phyloP scores from a whole-genome alignment of 176 grass and related monocot species.

The Oryza meridionalis region DNA sequence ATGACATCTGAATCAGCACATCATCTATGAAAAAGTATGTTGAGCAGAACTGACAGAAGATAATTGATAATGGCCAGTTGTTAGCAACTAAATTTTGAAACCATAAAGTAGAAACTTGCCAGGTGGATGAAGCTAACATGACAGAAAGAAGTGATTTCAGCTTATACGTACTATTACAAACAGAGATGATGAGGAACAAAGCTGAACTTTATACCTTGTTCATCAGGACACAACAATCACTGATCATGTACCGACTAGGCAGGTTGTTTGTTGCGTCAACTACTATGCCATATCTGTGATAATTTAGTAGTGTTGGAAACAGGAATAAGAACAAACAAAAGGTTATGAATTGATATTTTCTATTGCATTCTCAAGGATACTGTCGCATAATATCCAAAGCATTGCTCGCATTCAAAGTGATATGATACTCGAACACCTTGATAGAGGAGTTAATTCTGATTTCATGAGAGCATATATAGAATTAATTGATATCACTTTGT shows the following conservation, averaged over 20 bases:
- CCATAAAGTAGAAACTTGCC: not conserved
- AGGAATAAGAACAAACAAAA: not conserved
- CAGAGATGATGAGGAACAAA: conserved; percentile 11
- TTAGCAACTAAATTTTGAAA: not conserved
- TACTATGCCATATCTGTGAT: conserved; percentile 81
- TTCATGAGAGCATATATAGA: not conserved
- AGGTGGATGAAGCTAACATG: not conserved
- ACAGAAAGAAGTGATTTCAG: not conserved
- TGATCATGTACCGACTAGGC: conserved; percentile 94
- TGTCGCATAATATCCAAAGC: conserved; percentile 72
- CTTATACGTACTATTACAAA: not conserved
- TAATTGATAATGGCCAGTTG: not conserved
- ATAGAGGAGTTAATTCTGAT: conserved; percentile 94
- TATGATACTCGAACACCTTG: conserved; percentile 70
- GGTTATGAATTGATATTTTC: not conserved
- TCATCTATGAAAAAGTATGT: not conserved
- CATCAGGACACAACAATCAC: conserved; percentile 86
- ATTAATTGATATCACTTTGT: conserved; percentile 31
- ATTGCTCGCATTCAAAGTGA: conserved; percentile 71
- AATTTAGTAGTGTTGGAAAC: conserved; percentile 61
- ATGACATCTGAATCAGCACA: conserved; percentile 29
- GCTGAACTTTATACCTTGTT: conserved; percentile 64
- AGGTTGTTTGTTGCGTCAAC: conserved; percentile 96
- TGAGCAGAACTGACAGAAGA: not conserved
- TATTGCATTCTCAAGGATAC: conserved; percentile 70